These are phyloP conservation scores for Mesembryanthemum crystallinum DNA, from an alignment of 148 eudicot species.

Conservation along the genomic window DNA sequence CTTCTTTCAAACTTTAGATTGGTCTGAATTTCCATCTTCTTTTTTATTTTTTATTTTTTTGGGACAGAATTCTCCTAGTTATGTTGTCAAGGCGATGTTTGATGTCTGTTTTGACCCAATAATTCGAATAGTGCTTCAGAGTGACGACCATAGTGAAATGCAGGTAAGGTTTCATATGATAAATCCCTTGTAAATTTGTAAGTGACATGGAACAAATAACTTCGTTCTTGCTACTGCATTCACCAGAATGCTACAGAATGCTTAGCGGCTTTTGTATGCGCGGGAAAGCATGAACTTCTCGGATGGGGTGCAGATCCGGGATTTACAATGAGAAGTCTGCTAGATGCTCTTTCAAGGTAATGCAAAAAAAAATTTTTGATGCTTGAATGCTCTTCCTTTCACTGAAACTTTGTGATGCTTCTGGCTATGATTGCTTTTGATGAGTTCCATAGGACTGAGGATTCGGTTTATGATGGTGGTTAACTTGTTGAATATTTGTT, in stretches of 20 bases:
- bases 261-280: slow-evolving; percentile 75
- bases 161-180: slow-evolving; percentile 46
- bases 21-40: slow-evolving; percentile 11
- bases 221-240: slow-evolving; percentile 9
- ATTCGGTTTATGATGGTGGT: neutral
- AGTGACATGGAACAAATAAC: slow-evolving; percentile 10
- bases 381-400: neutral
- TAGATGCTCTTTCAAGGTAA: slow-evolving; percentile 97
- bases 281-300: slow-evolving; percentile 77
- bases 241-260: slow-evolving; percentile 93
- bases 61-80: slow-evolving; percentile 64
- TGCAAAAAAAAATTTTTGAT: slow-evolving; percentile 22
- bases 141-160: slow-evolving; percentile 83
- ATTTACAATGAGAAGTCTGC: slow-evolving; percentile 82
- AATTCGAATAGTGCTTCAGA: slow-evolving; percentile 68
- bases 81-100: slow-evolving; percentile 69
- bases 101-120: slow-evolving; percentile 79
- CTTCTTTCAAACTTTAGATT: slow-evolving; percentile 2
- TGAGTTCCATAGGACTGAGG: neutral
- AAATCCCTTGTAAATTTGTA: slow-evolving; percentile 1
- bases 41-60: slow-evolving; percentile 18
- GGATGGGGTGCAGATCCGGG: slow-evolving; percentile 93
- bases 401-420: neutral
- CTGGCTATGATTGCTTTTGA: neutral
- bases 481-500: neutral